Percentiles rank a stretch among this genome's conserved stretches.
Conservation (phyloP, 768 basidiomycete genomes). For the Boletellus emodensis region DNA sequence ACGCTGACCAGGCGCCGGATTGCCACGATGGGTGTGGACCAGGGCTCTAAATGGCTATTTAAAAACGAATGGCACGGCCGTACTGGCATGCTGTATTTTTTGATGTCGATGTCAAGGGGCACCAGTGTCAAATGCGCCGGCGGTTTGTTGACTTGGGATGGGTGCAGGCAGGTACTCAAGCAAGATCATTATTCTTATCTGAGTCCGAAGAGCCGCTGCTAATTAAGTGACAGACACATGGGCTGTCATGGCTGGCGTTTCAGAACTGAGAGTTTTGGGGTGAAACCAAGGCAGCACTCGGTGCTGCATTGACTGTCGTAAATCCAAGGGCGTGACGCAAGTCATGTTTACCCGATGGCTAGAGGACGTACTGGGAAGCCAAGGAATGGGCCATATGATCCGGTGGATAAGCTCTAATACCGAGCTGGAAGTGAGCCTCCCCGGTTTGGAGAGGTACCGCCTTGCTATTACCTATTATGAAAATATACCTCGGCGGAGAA, state of each 20-base stretch:
- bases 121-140: not conserved
- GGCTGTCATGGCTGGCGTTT: not conserved
- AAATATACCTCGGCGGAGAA: slow-evolving; percentile 7
- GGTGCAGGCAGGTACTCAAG: not conserved
- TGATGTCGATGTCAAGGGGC: not conserved
- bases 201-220: not conserved
- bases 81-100: not conserved
- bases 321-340: not conserved
- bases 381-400: slow-evolving; percentile 1
- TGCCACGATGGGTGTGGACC: not conserved
- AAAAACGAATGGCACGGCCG: not conserved
- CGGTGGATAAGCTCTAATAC: slow-evolving; percentile 10
- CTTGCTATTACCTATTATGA: slow-evolving; percentile 13
- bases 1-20: not conserved
- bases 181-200: not conserved
- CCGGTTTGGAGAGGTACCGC: slow-evolving; percentile 14
- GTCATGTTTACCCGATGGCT: not conserved
- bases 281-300: not conserved
- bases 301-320: not conserved
- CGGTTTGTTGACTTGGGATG: not conserved
- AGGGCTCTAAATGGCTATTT: not conserved
- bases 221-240: not conserved
- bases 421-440: slow-evolving; percentile 7
- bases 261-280: not conserved
- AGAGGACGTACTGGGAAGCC: not conserved